A percentile compares a stretch with the other conserved stretches of the same genome.
phyloP scores from a whole-genome alignment of 805 yeast species.

The Yamadazyma endophytica region DNA sequence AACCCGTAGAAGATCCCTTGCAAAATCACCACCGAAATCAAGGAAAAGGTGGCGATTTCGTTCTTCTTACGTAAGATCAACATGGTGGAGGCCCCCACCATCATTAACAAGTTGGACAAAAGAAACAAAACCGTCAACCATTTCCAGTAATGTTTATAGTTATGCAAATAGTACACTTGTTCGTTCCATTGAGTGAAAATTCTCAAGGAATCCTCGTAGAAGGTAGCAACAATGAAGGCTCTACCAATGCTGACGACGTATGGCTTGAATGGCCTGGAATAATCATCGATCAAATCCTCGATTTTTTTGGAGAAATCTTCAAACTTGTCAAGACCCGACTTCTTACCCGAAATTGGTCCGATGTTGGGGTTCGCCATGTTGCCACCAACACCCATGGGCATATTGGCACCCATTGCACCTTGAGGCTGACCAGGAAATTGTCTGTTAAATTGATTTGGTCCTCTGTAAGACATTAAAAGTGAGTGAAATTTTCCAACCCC shows the following conservation, averaged over 20 bases:
- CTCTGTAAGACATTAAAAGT: conserved; percentile 37
- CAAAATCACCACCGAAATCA: conserved; percentile 65
- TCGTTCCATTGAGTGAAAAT: conserved; percentile 86
- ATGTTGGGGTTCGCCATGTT: conserved; percentile 15
- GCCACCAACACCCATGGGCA: conserved; percentile 10
- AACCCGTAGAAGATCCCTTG: conserved; percentile 91
- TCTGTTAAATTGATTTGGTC: conserved; percentile 39
- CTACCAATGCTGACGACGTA: conserved; percentile 87
- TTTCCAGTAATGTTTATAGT: conserved; percentile 73
- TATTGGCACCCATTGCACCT: conserved; percentile 5
- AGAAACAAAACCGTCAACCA: conserved; percentile 75
- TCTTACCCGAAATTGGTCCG: conserved; percentile 28
- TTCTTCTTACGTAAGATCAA: conserved; percentile 67
- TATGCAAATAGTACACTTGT: conserved; percentile 80
- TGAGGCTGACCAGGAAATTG: conserved; percentile 21
- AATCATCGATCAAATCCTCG: conserved; percentile 51
- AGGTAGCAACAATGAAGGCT: conserved; percentile 87
- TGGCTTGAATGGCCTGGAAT: conserved; percentile 55
- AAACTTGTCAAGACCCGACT: conserved; percentile 33
- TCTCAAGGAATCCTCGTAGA: conserved; percentile 83
- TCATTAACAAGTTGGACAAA: conserved; percentile 55
- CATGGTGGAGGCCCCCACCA: conserved; percentile 69
- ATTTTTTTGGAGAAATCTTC: conserved; percentile 50
- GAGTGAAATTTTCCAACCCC: no score
- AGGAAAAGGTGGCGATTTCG: conserved; percentile 63